These are phyloP conservation scores for Aspergillus piperis DNA, from an alignment of 2,329 filamentous ascomycete species.

Conservation along the genomic window DNA sequence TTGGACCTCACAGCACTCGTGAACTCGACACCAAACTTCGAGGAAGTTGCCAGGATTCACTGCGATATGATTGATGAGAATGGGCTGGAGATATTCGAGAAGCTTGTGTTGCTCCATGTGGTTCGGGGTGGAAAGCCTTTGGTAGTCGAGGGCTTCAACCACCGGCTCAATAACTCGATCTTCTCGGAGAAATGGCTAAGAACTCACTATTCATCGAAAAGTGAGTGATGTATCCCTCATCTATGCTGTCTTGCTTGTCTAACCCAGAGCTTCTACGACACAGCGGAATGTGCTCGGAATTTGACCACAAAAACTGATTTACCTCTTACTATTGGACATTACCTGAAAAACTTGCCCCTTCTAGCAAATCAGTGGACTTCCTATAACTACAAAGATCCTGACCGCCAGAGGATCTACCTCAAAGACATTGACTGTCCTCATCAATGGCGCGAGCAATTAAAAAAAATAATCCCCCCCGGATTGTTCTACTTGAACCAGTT, in stretches of 20 bases:
- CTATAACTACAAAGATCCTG: conserved; percentile 74
- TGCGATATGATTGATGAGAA: conserved; percentile 75
- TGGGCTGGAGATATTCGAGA: conserved; percentile 78
- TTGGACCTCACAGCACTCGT: conserved; percentile 77
- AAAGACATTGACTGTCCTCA: conserved; percentile 96
- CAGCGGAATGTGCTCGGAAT: conserved; percentile 83
- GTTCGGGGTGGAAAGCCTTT: conserved; percentile 83
- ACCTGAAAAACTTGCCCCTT: conserved; percentile 81
- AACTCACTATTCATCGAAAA: conserved; percentile 74
- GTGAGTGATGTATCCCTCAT: conserved; percentile 49
- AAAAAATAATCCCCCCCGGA: conserved; percentile 74
- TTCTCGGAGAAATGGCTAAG: conserved; percentile 83
- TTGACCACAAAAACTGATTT: conserved; percentile 72
- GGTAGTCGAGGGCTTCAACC: conserved; percentile 86
- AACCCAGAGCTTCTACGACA: conserved; percentile 8
- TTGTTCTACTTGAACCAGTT: conserved; percentile 90
- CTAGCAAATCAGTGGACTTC: conserved; percentile 80
- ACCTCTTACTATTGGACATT: conserved; percentile 84
- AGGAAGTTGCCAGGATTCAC: conserved; percentile 79
- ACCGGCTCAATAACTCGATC: conserved; percentile 70
- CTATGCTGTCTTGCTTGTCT: conserved; percentile 15
- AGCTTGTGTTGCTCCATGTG: conserved; percentile 79
- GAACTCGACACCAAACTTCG: conserved; percentile 77
- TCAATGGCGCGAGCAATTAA: conserved; percentile 80
- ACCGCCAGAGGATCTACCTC: conserved; percentile 83